Base-by-base conservation (phyloP, 352 stramenopile species). In the Phytophthora cactorum region DNA sequence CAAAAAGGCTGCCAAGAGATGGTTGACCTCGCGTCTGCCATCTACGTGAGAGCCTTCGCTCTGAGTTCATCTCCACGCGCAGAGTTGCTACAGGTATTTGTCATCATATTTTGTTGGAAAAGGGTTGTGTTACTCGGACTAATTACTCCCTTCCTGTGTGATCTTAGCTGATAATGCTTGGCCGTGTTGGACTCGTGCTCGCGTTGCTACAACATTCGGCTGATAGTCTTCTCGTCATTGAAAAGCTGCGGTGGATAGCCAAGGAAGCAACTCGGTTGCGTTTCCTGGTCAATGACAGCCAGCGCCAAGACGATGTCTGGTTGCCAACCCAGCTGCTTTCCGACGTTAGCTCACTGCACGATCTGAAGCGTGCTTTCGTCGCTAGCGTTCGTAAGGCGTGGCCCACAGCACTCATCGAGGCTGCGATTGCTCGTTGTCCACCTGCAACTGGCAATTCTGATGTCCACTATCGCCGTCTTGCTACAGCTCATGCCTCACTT, bases 61-160 rank as follows among this genome's bases (percentile, higher is more conserved):
- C 52, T 84, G 25, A 82, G 61, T 41, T 60, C 55, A 38, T 61
- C 51, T 4, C 52, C 60, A 9, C 79, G 74, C 29, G 57, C 63
- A 17, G 77, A 87, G 27, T 52, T 87, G 36, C 49, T 87, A 15
- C 76, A 87, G 78, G 78, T 84, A 77, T 32, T 50, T 0, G 4
- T 47, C 2, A 2, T 15, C 17, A 17, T 22, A 9, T 63, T 14
- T 17, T 47, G 14, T 22, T 31, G 5, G 4, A 32, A 41, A 49
- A 6, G 22, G 5, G 22, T 2, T 0, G 14, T 55, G 38, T 51
- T 34, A 34, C 4, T 59, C 11, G 45, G 38, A 41, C 57, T 70
- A 52, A 69, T 45, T 29, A 54, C 9, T 43, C 31, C 10, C 15
- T 51, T 44, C 10, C 28, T 65, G 9, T 52, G 22, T 22, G 22